Evolutionary conservation across 441 rosid genomes (phyloP).

Genomic region (California macrophylla): DNA sequence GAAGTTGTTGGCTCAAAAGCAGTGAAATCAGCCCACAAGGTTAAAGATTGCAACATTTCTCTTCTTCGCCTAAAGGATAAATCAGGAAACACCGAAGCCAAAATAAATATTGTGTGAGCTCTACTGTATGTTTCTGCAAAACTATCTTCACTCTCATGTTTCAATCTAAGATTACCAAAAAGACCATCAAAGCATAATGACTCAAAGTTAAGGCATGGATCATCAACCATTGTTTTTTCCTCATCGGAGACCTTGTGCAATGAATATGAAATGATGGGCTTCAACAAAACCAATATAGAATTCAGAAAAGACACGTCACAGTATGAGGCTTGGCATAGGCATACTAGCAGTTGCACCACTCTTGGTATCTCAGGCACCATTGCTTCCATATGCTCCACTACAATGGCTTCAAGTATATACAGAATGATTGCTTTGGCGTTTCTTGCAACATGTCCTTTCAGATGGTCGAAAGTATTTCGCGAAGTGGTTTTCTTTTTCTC

Average conservation of each 20-base stretch:
- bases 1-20: conserved; percentile 48
- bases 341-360: conserved; percentile 58
- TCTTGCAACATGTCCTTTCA: conserved; percentile 57
- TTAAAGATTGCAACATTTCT: conserved; percentile 49
- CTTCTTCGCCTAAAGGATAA: conserved; percentile 44
- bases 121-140: conserved; percentile 30
- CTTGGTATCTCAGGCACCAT: conserved; percentile 79
- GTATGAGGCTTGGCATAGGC: conserved; percentile 55
- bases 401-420: conserved; percentile 61
- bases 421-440: conserved; percentile 73
- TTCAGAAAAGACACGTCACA: conserved; percentile 61
- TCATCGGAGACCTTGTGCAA: conserved; percentile 47
- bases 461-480: conserved; percentile 27
- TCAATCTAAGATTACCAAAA: conserved; percentile 35
- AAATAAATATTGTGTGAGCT: conserved; percentile 49
- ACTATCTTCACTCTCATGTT: conserved; percentile 29
- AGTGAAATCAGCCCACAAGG: conserved; percentile 55
- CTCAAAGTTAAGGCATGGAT: conserved; percentile 59
- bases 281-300: conserved; percentile 43
- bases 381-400: conserved; percentile 68
- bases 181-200: conserved; percentile 72
- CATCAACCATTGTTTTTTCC: conserved; percentile 39
- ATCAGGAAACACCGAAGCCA: conserved; percentile 56
- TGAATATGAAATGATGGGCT: conserved; percentile 70
- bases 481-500: conserved; percentile 23